Conservation (phyloP, 169 alveolate species). For the Hepatocystis sp. region DNA sequence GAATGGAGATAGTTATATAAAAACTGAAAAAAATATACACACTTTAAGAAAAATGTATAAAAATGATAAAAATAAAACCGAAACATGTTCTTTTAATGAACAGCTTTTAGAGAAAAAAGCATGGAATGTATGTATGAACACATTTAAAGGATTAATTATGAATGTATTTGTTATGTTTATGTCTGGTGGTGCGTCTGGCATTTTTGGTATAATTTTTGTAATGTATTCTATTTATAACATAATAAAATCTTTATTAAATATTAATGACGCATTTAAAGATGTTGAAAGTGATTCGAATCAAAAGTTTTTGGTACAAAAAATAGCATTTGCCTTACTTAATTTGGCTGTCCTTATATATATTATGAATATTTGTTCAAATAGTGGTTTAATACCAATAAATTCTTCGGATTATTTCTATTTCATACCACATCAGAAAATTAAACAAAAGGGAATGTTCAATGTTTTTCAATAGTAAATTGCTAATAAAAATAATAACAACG, state of each 20-base stretch:
- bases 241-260: constrained; percentile 58
- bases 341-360: constrained; percentile 34
- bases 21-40: constrained; percentile 40
- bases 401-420: constrained; percentile 71
- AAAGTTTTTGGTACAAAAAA: constrained; percentile 33
- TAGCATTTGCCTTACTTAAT: constrained; percentile 47
- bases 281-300: constrained; percentile 42
- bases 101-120: constrained; percentile 39
- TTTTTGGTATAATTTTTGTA: constrained; percentile 65
- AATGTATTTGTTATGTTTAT: constrained; percentile 72
- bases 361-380: constrained; percentile 63
- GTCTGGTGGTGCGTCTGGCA: constrained; percentile 76
- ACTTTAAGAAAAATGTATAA: constrained; percentile 34
- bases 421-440: constrained; percentile 56
- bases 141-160: constrained; percentile 67
- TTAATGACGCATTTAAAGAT: constrained; percentile 58
- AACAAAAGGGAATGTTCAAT: constrained; percentile 39
- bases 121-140: constrained; percentile 48
- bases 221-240: constrained; percentile 58
- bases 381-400: constrained; percentile 54
- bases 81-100: neutral
- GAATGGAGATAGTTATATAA: constrained; percentile 55
- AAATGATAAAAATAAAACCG: constrained; percentile 35
- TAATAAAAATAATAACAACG: too few relatives aligned
- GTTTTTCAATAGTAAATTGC: constrained; percentile 14